Evolutionary conservation across 208 protist genomes (phyloP).

Genomic region (Leptomonas pyrrhocoris): DNA sequence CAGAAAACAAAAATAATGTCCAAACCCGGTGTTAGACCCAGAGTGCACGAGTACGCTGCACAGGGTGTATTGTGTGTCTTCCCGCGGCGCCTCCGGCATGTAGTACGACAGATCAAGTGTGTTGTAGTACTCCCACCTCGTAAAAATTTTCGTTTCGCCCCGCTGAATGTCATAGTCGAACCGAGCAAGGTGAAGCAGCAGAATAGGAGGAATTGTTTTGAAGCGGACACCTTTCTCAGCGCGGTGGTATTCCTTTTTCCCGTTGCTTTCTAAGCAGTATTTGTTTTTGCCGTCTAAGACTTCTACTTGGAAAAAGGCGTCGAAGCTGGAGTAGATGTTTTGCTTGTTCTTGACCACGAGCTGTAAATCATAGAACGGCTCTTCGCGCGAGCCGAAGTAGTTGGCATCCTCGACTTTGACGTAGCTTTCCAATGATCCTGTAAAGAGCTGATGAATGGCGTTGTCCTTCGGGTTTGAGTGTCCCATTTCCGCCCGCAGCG

Average conservation of each 20-base stretch:
- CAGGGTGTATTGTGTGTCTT: conserved; percentile 84
- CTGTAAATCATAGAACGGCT: conserved; percentile 92
- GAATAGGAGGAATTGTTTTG: conserved; percentile 80
- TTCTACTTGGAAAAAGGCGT: conserved; percentile 89
- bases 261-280: conserved; percentile 87
- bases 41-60: conserved; percentile 90
- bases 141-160: conserved; percentile 89
- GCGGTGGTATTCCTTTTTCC: conserved; percentile 76
- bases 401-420: conserved; percentile 84
- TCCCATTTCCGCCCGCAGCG: conserved; percentile 22
- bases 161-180: conserved; percentile 90
- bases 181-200: conserved; percentile 90
- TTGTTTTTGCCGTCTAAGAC: conserved; percentile 93
- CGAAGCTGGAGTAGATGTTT: conserved; percentile 88
- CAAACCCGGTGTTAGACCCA: conserved; percentile 86
- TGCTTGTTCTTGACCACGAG: conserved; percentile 89
- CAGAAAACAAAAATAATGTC: conserved; percentile 91
- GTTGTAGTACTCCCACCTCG: conserved; percentile 86
- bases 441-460: conserved; percentile 77
- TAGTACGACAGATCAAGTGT: conserved; percentile 84
- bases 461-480: conserved; percentile 42
- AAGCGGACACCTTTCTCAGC: conserved; percentile 89
- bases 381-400: conserved; percentile 78
- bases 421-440: conserved; percentile 81
- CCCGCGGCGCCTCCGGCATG: conserved; percentile 62